Percentiles rank a stretch among this genome's conserved stretches.
phyloP scores from a whole-genome alignment of 1,284 basidiomycete genomes.

The Ustilago xerochloae region DNA sequence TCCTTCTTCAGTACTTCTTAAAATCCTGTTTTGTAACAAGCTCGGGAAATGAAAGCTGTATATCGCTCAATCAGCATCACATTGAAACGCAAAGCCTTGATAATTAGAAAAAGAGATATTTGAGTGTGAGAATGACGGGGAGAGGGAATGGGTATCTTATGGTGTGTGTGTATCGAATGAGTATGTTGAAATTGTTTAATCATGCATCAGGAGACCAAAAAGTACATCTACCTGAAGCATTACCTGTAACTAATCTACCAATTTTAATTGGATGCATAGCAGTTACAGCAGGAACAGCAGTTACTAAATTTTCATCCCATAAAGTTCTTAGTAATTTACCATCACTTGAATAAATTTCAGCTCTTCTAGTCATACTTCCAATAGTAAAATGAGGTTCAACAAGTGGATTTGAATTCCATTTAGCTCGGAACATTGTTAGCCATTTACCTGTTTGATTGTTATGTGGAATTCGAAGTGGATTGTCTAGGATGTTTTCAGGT shows the following conservation, averaged over 20 bases:
- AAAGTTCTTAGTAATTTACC: conserved; percentile 55
- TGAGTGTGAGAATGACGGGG: background rate
- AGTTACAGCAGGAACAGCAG: conserved; percentile 64
- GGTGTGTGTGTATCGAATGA: background rate
- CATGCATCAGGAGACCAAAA: conserved; percentile 51
- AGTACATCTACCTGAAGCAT: conserved; percentile 58
- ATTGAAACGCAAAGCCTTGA: no score
- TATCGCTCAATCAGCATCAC: no score
- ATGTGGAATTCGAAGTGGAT: conserved; percentile 51
- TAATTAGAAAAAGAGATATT: background rate
- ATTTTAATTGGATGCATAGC: conserved; percentile 57
- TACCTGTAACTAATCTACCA: conserved; percentile 55
- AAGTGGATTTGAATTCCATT: conserved; percentile 57
- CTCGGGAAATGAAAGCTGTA: no score
- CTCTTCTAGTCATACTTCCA: conserved; percentile 62
- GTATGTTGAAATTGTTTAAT: background rate
- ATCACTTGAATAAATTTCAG: conserved; percentile 59
- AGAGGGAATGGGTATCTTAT: conserved; percentile 1
- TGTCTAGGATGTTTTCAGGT: conserved; percentile 45
- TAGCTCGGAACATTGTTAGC: conserved; percentile 66
- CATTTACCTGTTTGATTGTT: conserved; percentile 68
- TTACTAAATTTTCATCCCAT: conserved; percentile 63
- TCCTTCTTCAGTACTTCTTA: background rate
- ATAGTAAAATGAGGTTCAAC: conserved; percentile 62
- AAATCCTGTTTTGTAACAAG: no score